Conservation (phyloP, 192 early-diverging fungal species). For the Podila horticola region DNA sequence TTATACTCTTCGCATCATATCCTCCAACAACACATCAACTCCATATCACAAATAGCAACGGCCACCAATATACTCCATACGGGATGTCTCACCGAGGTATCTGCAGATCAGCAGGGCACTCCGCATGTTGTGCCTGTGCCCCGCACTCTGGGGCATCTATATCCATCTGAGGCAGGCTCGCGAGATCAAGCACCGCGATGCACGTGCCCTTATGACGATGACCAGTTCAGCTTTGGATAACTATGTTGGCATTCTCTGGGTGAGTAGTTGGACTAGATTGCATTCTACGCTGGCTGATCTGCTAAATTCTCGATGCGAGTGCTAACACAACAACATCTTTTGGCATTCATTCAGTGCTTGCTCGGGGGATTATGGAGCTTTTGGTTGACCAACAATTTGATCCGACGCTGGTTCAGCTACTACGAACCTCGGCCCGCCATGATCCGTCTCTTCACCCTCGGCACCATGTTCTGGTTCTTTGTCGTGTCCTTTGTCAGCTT, state of each 20-base stretch:
- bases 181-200: conserved; percentile 29
- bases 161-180: conserved; percentile 42
- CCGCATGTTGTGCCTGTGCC: conserved; percentile 36
- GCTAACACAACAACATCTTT: too few relatives aligned
- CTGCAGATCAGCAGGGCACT: conserved; percentile 28
- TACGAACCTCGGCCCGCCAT: conserved; percentile 64
- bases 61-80: conserved; percentile 39
- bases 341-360: conserved; percentile 53
- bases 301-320: too few relatives aligned
- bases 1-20: neutral
- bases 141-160: conserved; percentile 47
- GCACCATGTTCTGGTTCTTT: conserved; percentile 62
- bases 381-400: conserved; percentile 64
- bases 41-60: conserved; percentile 16
- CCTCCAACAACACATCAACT: too few relatives aligned
- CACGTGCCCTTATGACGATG: conserved; percentile 39
- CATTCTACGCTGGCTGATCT: too few relatives aligned
- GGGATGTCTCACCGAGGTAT: conserved; percentile 29
- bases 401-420: conserved; percentile 66
- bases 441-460: conserved; percentile 61
- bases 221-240: conserved; percentile 49
- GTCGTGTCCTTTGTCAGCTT: conserved; percentile 59
- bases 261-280: neutral
- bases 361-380: conserved; percentile 67
- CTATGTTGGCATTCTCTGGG: conserved; percentile 51